A percentile compares a stretch with the other conserved stretches of the same genome.
These are phyloP conservation scores for Cercophora sp. DNA, from an alignment of 495 filamentous ascomycete genomes.

Conservation along the genomic window DNA sequence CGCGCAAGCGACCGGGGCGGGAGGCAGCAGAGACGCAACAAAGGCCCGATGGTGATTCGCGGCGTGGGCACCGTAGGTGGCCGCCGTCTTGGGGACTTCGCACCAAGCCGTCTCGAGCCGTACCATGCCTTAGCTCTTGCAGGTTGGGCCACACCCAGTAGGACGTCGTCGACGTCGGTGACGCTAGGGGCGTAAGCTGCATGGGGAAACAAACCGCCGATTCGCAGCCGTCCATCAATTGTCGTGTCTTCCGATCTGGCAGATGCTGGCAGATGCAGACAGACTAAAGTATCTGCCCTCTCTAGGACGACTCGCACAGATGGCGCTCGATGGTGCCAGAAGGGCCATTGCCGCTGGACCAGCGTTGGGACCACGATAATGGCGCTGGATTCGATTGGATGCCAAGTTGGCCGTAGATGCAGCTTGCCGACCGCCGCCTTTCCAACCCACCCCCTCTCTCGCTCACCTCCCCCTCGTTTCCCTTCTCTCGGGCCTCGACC, in stretches of 20 bases:
- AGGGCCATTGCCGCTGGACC: background rate
- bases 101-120: slow-evolving; percentile 12
- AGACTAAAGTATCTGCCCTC: slow-evolving; percentile 1
- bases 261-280: slow-evolving; percentile 7
- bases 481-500: slow-evolving; percentile 5
- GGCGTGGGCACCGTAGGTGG: background rate
- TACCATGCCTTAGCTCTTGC: slow-evolving; percentile 4
- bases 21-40: background rate
- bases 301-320: slow-evolving; percentile 3
- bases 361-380: slow-evolving; percentile 1
- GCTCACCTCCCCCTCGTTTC: slow-evolving; percentile 1
- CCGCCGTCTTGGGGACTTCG: background rate
- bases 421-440: slow-evolving; percentile 1
- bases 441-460: too few species aligned
- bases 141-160: background rate
- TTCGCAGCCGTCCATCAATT: slow-evolving; percentile 4
- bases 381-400: slow-evolving; percentile 3
- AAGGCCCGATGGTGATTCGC: slow-evolving; percentile 2
- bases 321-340: background rate
- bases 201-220: slow-evolving; percentile 10
- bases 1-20: too few species aligned
- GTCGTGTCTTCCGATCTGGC: slow-evolving; percentile 5
- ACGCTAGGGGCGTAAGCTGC: slow-evolving; percentile 3
- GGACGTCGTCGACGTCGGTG: too few species aligned
- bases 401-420: background rate